Percentiles rank a stretch among this genome's conserved stretches.
These are phyloP conservation scores for Iris pallida DNA, from an alignment of 116 monocot genomes.

Conservation along the genomic window DNA sequence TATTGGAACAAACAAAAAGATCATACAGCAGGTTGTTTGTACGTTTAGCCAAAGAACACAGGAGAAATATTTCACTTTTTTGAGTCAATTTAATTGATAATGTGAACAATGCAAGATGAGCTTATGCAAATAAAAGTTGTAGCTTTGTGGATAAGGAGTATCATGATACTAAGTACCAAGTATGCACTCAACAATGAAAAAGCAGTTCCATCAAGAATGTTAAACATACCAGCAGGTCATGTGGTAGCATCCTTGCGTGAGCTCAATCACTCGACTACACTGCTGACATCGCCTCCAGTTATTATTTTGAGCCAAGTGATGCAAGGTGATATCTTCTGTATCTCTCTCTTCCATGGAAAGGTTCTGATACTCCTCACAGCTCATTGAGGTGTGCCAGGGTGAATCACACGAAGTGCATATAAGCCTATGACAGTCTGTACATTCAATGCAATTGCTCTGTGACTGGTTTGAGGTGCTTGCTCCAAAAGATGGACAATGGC, in stretches of 20 bases:
- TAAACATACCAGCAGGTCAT: constrained; percentile 76
- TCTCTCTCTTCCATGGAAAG: constrained; percentile 41
- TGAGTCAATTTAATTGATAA: no score
- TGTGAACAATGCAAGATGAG: no score
- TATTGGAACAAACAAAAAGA: no score
- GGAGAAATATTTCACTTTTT: no score
- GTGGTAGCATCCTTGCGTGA: constrained; percentile 59
- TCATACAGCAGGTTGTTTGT: no score
- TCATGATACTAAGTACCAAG: no score
- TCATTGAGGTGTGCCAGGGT: constrained; percentile 75
- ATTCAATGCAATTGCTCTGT: constrained; percentile 40
- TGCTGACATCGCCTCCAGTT: constrained; percentile 67
- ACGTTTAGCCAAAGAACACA: no score
- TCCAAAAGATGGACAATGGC: constrained; percentile 21
- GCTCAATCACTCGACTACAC: constrained; percentile 67
- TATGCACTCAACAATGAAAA: no score
- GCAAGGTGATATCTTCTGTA: constrained; percentile 34
- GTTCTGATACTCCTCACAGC: constrained; percentile 71
- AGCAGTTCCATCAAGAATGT: no score
- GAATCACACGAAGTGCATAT: constrained; percentile 56
- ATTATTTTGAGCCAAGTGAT: constrained; percentile 36
- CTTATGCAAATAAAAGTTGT: no score
- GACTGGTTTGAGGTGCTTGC: constrained; percentile 44
- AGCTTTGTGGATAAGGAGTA: no score
- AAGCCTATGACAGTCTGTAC: constrained; percentile 61